Percentiles rank a stretch among this genome's conserved stretches.
Evolutionary conservation across 2,329 filamentous ascomycete genomes (phyloP).

Genomic region (Ceratocystis colombiana): DNA sequence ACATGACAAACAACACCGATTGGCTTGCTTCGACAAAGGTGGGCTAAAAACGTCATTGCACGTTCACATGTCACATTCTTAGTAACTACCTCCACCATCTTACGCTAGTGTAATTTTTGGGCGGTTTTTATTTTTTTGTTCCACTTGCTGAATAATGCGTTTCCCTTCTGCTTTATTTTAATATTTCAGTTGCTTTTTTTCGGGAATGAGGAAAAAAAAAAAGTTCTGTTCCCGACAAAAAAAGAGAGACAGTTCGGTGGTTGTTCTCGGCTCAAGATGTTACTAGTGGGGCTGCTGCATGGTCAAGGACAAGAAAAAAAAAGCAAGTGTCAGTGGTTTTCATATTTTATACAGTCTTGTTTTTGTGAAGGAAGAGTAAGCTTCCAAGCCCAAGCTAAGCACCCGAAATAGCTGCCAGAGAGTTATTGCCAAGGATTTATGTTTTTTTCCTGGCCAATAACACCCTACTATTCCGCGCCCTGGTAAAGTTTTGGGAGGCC

Average conservation of each 20-base stretch:
- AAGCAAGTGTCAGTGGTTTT: slow-evolving; percentile 11
- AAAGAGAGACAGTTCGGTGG: neutral
- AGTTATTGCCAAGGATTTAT: neutral
- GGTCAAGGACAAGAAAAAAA: neutral
- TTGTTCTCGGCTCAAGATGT: neutral
- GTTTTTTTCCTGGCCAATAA: neutral
- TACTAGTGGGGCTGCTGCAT: neutral
- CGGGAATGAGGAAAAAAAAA: neutral
- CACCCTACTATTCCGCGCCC: neutral
- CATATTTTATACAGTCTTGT: neutral
- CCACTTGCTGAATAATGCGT: neutral
- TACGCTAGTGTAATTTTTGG: neutral
- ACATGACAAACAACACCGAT: neutral
- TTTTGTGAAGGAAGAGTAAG: slow-evolving; percentile 15
- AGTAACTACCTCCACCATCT: neutral
- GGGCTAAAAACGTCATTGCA: neutral
- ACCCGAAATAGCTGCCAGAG: too few species aligned
- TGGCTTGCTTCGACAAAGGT: neutral
- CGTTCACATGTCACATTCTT: slow-evolving; percentile 10
- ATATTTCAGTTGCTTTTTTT: too few species aligned
- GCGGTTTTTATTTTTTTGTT: neutral
- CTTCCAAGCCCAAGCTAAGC: neutral
- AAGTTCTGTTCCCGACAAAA: neutral
- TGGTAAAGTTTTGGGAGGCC: slow-evolving; percentile 7
- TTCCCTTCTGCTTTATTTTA: too few species aligned